Conservation (phyloP, 345 rosid genomes). For the Camelina sativa region DNA sequence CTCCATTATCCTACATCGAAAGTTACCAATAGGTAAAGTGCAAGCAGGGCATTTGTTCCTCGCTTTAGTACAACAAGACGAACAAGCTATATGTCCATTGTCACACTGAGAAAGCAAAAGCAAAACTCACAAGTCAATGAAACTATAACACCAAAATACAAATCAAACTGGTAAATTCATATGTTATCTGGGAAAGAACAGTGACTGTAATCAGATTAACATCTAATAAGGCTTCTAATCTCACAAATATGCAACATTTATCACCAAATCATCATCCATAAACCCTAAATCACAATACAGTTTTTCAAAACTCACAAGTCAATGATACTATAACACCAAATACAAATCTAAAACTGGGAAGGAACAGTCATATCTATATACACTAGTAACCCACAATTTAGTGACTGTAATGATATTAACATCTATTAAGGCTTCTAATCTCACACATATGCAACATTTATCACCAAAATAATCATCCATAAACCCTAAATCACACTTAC, state of each 20-base stretch:
- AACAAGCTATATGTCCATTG: conserved; percentile 64
- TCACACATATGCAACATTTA: too few relatives aligned
- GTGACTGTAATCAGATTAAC: not conserved
- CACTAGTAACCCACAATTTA: too few relatives aligned
- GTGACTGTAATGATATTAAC: too few relatives aligned
- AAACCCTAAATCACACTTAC: too few relatives aligned
- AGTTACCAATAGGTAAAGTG: not conserved
- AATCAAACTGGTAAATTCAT: too few relatives aligned
- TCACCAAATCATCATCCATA: not conserved
- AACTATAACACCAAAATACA: not conserved
- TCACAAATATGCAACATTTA: not conserved
- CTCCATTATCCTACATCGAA: conserved; percentile 56
- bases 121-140: not conserved
- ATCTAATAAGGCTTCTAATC: too few relatives aligned
- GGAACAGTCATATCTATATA: too few relatives aligned
- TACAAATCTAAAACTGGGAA: too few relatives aligned
- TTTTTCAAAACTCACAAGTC: not conserved
- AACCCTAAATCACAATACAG: not conserved
- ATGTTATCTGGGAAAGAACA: not conserved
- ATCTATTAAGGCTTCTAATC: too few relatives aligned
- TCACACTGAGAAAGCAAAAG: conserved; percentile 45
- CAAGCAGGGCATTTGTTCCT: conserved; percentile 25
- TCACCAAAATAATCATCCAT: too few relatives aligned
- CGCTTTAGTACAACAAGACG: conserved; percentile 48
- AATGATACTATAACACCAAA: too few relatives aligned